Conservation (phyloP, 2,329 filamentous ascomycete species). For the Tolypocladium tropicale region DNA sequence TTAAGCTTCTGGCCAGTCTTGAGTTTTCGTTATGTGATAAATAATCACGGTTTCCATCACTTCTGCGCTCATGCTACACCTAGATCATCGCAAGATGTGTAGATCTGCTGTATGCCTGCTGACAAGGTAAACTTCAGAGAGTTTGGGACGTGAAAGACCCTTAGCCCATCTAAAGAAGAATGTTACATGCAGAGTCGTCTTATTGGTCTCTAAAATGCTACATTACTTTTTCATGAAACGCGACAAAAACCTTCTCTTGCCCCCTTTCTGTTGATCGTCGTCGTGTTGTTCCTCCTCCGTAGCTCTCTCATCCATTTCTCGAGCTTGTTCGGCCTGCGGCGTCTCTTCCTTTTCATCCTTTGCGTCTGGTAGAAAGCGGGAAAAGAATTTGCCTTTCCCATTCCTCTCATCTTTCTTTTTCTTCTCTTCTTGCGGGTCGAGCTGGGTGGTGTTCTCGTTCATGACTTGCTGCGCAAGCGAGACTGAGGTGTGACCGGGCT, state of each 20-base stretch:
- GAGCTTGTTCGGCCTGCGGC: conserved; percentile 12
- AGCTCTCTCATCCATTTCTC: conserved; percentile 44
- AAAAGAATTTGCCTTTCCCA: neutral
- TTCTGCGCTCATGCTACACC: too few relatives aligned
- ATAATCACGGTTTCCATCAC: too few relatives aligned
- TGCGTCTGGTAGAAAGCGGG: conserved; percentile 9
- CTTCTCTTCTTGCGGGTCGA: conserved; percentile 29
- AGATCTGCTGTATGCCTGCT: too few relatives aligned
- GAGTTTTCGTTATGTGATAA: too few relatives aligned
- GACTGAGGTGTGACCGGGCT: neutral
- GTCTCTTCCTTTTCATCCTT: neutral
- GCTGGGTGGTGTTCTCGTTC: conserved; percentile 39
- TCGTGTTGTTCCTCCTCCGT: conserved; percentile 20
- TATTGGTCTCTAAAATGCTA: neutral
- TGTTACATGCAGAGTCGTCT: neutral
- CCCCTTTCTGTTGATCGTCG: neutral
- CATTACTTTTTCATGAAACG: conserved; percentile 1
- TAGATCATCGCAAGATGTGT: too few relatives aligned
- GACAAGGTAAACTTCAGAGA: too few relatives aligned
- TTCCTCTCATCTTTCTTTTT: conserved; percentile 6
- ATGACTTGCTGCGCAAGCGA: neutral
- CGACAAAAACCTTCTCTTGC: conserved; percentile 4
- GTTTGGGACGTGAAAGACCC: too few relatives aligned
- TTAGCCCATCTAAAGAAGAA: too few relatives aligned
- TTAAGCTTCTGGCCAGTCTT: too few relatives aligned